Base-by-base conservation (phyloP, 2,329 filamentous ascomycete species). In the Teratosphaeria gauchensis region DNA sequence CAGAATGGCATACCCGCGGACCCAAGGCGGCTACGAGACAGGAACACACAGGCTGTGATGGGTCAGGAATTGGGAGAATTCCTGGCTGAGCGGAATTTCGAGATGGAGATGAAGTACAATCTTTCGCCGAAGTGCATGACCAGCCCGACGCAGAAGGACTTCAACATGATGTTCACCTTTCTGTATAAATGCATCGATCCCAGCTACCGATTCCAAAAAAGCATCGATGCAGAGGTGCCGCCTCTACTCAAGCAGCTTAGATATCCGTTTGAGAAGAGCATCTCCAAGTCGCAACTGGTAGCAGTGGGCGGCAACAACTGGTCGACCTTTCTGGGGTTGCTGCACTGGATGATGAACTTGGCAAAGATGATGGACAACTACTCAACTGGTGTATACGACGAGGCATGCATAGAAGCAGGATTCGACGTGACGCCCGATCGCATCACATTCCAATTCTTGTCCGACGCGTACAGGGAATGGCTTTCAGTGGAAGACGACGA, bases 341-440 rank as follows among this genome's bases (percentile, higher is more conserved):
- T 99, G 55, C 92, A 99, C 76, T 99, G 94, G 94, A 92, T 99
- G 85, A 96, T 99, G 92, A 92, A 97, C 74, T 79, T 99, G 56
- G 90, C 90, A 4, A 87, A 92, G 66, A 95, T 97, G 87, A 84
- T 97, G 69, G 92, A 97, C 62, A 83, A 88, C 24, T 97, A 92
- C 70, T 79, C 84, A 1, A 74, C 78, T 57, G 87, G 91, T 59
- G 84, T 85, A 53, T 99, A 96, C 72, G 91, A 96, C 65, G 88
- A 96, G 56, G 92, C 91, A 1, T 96, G 91, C 71, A 81, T 88
- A 51, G 92, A 96, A 67, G 87, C 85, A 32, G 94, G 92, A 1
- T 84, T 94, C 53, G 94, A 99, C 72, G 86, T 97, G 31, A 86
- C 82, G 11, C 89, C 89, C 4, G 92, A 99, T 72, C 87, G 91